Percentiles rank a stretch among this genome's conserved stretches.
Evolutionary conservation across 805 yeast genomes (phyloP).

Genomic region (Ascoidea tarda): DNA sequence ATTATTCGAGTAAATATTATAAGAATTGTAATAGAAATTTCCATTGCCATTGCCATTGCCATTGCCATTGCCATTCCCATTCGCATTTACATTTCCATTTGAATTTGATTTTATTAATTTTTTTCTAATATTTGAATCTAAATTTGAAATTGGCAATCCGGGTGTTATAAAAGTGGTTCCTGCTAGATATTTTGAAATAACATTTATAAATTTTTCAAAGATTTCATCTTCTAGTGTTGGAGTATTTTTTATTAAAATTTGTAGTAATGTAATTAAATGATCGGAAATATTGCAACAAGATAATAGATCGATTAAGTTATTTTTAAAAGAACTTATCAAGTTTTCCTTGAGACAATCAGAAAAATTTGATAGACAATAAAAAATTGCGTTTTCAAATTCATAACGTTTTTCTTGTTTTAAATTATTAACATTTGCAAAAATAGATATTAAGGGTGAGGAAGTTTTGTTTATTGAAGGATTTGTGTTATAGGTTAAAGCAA

Average conservation of each 20-base stretch:
- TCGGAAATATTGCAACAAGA: conserved; percentile 4
- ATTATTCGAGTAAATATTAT: conserved; percentile 6
- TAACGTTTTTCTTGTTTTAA: conserved; percentile 3
- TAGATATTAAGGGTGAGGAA: not conserved
- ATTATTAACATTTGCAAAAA: not conserved
- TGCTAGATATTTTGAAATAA: conserved; percentile 4
- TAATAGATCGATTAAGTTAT: conserved; percentile 6
- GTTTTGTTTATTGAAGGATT: not conserved
- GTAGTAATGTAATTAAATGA: conserved; percentile 4
- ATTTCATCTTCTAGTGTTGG: conserved; percentile 9
- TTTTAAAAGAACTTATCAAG: conserved; percentile 7
- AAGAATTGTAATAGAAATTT: conserved; percentile 3
- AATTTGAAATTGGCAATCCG: conserved; percentile 8
- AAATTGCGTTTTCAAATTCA: conserved; percentile 9
- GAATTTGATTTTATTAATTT: not conserved
- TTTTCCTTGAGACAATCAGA: conserved; percentile 6
- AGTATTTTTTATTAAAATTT: conserved; percentile 4
- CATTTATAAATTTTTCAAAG: conserved; percentile 4
- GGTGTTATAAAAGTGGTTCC: conserved; percentile 9
- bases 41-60: not conserved
- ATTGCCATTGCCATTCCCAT: not conserved
- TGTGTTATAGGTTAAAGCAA: not conserved
- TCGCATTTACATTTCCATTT: not conserved
- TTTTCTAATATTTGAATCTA: conserved; percentile 4
- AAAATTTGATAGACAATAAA: conserved; percentile 6